Evolutionary conservation across 2,329 filamentous ascomycete species (phyloP), one percentile per base, ranked within the genome.

Genomic region (Epichloe gansuensis): DNA sequence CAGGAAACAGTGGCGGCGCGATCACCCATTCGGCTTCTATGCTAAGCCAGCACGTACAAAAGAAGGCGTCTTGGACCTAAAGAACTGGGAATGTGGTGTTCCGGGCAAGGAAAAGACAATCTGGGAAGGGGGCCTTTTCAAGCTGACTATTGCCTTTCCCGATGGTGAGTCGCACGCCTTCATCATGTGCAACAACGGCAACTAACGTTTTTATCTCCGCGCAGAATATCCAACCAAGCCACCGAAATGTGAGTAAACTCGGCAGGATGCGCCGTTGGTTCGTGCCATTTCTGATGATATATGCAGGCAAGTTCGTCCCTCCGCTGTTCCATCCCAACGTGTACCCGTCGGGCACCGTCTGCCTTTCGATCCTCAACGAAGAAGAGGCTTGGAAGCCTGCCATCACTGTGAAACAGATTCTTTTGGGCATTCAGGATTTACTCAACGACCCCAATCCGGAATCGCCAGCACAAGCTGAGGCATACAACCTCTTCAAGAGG

Each of bases 371-470:
- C 60, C 73, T 98, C 59, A 98, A 97, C 72, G 94, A 98, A 69
- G 93, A 98, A 63, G 93, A 98, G 68, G 91, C 88, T 6, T 98
- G 94, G 93, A 94, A 95, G 69, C 94, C 93, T 1, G 91, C 93
- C 6, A 98, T 98, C 64, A 98, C 93, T 0, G 89, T 98, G 68
- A 97, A 96, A 72, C 90, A 97, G 71, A 97, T 98, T 58, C 80
- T 97, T 5, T 78, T 97, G 1, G 93, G 93, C 48, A 95, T 98
- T 54, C 93, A 98, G 69, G 91, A 95, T 62, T 80, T 98, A 2
- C 82, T 98, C 42, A 86, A 98, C 67, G 91, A 96, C 63, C 93
- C 94, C 15, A 98, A 98, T 66, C 93, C 91, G 3, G 93, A 98
- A 49, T 95, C 90, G 1, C 93, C 93, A 0, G 93, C 93, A 0